Evolutionary conservation across 441 rosid genomes (phyloP).

Genomic region (Mallotus repandus): DNA sequence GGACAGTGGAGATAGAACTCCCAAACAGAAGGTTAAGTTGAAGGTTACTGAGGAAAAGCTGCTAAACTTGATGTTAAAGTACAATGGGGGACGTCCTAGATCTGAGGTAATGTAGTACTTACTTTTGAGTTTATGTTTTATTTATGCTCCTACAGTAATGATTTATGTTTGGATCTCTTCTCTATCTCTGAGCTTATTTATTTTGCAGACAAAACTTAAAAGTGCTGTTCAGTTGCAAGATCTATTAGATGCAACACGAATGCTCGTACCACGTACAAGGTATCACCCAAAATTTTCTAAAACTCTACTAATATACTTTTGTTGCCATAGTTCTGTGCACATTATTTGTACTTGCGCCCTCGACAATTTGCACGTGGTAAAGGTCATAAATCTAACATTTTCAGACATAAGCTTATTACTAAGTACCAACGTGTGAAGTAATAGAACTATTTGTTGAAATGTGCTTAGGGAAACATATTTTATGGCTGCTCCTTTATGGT

Average conservation of each 20-base stretch:
- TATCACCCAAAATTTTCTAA: slow-evolving; percentile 27
- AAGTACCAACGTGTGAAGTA: no score
- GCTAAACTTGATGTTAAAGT: slow-evolving; percentile 91
- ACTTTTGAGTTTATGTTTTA: slow-evolving; percentile 11
- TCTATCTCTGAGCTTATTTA: not conserved
- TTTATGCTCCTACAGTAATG: not conserved
- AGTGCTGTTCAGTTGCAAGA: slow-evolving; percentile 99
- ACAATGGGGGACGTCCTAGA: slow-evolving; percentile 98
- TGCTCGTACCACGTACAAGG: slow-evolving; percentile 97
- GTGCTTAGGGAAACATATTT: not conserved
- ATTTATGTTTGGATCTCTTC: not conserved
- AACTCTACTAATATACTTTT: slow-evolving; percentile 11
- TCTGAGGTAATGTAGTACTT: slow-evolving; percentile 59
- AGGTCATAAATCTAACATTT: not conserved
- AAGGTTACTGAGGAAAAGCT: slow-evolving; percentile 98
- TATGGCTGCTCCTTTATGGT: slow-evolving; percentile 1
- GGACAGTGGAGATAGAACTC: slow-evolving; percentile 98
- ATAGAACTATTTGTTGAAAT: not conserved
- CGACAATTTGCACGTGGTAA: not conserved
- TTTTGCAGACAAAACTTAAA: slow-evolving; percentile 92
- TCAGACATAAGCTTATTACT: not conserved
- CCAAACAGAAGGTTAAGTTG: slow-evolving; percentile 99
- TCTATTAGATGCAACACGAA: slow-evolving; percentile 96
- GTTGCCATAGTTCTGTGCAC: not conserved
- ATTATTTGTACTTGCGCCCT: not conserved